These are phyloP conservation scores for Talaromyces trachyspermus DNA, from an alignment of 495 filamentous ascomycete genomes.

Conservation along the genomic window DNA sequence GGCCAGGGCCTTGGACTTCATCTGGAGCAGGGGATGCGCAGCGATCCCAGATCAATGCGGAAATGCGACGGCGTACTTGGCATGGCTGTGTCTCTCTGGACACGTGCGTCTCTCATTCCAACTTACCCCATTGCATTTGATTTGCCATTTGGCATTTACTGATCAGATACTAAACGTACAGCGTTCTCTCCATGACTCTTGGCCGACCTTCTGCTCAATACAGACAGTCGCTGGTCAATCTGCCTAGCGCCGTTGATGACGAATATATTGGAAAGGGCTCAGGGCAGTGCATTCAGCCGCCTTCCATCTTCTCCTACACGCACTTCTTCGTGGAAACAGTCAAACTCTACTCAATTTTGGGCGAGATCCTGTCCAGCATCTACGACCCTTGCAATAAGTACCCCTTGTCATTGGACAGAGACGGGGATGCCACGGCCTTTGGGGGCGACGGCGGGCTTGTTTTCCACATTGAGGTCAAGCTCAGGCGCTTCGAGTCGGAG, in stretches of 20 bases:
- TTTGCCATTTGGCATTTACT: no score
- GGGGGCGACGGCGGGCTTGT: not conserved
- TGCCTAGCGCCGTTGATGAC: not conserved
- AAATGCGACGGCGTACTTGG: constrained; percentile 34
- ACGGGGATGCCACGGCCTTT: not conserved
- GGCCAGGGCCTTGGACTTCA: constrained; percentile 33
- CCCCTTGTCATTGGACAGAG: no score
- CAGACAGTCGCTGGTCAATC: not conserved
- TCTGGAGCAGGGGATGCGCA: constrained; percentile 8
- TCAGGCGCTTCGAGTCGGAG: constrained; percentile 3
- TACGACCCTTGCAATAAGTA: constrained; percentile 5
- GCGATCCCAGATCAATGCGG: constrained; percentile 18
- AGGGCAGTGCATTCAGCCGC: no score
- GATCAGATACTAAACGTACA: constrained; percentile 8
- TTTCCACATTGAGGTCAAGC: constrained; percentile 7
- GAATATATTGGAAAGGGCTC: not conserved
- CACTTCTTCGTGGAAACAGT: constrained; percentile 19
- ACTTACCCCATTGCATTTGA: not conserved
- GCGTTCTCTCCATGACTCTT: constrained; percentile 25
- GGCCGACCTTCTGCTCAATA: constrained; percentile 26
- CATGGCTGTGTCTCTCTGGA: constrained; percentile 35
- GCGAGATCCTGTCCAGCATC: constrained; percentile 11
- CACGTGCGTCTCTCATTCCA: constrained; percentile 15
- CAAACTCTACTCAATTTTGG: constrained; percentile 18
- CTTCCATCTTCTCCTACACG: constrained; percentile 8